Evolutionary conservation across 129 eudicot species (phyloP), one percentile per base, ranked within the genome.

Genomic region (Saposhnikovia divaricata): DNA sequence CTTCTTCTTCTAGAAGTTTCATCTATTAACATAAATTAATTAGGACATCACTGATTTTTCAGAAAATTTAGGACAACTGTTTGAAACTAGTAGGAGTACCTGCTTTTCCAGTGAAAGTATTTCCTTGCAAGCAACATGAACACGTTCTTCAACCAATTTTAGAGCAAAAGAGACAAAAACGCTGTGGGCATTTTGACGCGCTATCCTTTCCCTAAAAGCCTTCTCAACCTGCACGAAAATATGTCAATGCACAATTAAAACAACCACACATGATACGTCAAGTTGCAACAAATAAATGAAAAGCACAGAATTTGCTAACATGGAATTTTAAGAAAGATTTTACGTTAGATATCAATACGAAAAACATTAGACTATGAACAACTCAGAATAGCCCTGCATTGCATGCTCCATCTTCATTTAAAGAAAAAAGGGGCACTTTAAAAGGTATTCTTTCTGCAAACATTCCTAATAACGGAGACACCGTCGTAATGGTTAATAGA

Each of bases 141-240:
- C 88, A 74, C 96, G 93, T 69, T 92, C 94, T 85, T 95, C 97
- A 83, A 95, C 78, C 83, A 92, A 85, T 83, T 95, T 92, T 70
- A 95, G 68, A 40, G 96, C 96, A 79, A 95, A 91, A 80, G 94
- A 92, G 55, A 95, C 96, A 83, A 95, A 95, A 57, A 92, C 90
- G 87, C 94, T 95, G 85, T 95, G 98, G 16, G 98, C 97, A 89
- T 95, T 95, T 88, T 92, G 98, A 63, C 98, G 96, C 21, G 97
- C 94, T 31, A 97, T 95, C 79, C 99, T 97, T 86, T 95, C 99
- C 83, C 99, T 92, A 75, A 92, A 95, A 73, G 99, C 99, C 84
- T 95, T 95, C 85, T 92, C 97, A 80, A 95, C 97, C 98, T 94
- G 92, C 51, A 70, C 27, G 42, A 81, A 25, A 83, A 73, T 16